phyloP scores from a whole-genome alignment of 2,329 filamentous ascomycete species.

The Raffaelea albimanens region DNA sequence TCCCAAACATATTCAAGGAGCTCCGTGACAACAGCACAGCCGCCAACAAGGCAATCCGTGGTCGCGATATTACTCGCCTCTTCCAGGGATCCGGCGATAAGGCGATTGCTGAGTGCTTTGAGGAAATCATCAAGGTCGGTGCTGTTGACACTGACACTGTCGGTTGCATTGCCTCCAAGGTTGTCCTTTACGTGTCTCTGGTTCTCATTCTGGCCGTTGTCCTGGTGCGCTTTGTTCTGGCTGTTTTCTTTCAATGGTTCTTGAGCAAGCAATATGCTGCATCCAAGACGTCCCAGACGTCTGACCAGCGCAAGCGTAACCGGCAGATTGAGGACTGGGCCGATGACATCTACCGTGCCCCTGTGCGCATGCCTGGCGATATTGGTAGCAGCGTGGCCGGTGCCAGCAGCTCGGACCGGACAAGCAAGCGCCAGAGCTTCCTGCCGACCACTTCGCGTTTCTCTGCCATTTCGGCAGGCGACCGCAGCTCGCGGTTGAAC shows the following conservation, averaged over 20 bases:
- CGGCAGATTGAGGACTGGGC: conserved; percentile 97
- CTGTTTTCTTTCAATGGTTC: conserved; percentile 94
- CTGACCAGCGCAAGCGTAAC: conserved; percentile 73
- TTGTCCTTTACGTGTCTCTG: conserved; percentile 89
- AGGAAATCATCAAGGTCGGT: conserved; percentile 91
- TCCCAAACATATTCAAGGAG: conserved; percentile 69
- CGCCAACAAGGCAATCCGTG: conserved; percentile 57
- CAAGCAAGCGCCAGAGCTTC: conserved; percentile 78
- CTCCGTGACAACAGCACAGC: conserved; percentile 58
- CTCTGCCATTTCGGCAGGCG: conserved; percentile 77
- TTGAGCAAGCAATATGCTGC: conserved; percentile 78
- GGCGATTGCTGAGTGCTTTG: conserved; percentile 73
- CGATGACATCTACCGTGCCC: conserved; percentile 92
- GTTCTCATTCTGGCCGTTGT: conserved; percentile 90
- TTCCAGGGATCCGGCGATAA: conserved; percentile 76
- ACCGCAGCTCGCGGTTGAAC: conserved; percentile 44
- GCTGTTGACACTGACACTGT: conserved; percentile 93
- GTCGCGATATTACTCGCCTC: conserved; percentile 79
- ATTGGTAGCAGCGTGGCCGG: conserved; percentile 53
- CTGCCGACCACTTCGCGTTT: conserved; percentile 91
- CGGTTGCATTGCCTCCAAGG: conserved; percentile 93
- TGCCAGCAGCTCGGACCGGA: conserved; percentile 47
- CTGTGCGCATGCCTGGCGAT: conserved; percentile 70
- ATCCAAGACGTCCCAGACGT: conserved; percentile 71
- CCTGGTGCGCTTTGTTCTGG: conserved; percentile 74